These are phyloP conservation scores for Sugiyamaella neomexicana DNA, from an alignment of 1,139 yeast species.

Conservation along the genomic window DNA sequence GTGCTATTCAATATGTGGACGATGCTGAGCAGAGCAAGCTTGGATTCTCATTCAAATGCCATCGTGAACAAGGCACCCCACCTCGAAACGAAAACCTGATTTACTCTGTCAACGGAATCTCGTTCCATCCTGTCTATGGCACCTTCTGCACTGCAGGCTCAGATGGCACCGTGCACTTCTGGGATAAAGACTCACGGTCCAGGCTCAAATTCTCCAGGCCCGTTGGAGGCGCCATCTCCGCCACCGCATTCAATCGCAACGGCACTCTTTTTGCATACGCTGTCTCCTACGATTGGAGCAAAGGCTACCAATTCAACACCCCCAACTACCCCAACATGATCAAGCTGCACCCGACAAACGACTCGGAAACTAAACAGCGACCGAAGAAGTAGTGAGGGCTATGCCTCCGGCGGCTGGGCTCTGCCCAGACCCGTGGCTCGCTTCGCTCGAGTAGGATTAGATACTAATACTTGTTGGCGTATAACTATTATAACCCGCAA, in stretches of 20 bases:
- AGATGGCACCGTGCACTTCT: constrained; percentile 90
- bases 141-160: constrained; percentile 94
- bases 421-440: too few relatives aligned
- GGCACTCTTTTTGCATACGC: constrained; percentile 93
- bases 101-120: constrained; percentile 76
- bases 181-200: constrained; percentile 95
- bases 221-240: constrained; percentile 71
- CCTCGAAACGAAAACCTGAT: constrained; percentile 52
- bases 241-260: constrained; percentile 75
- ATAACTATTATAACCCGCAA: not conserved
- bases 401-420: too few relatives aligned
- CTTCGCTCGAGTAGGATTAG: too few relatives aligned
- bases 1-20: constrained; percentile 93
- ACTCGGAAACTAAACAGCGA: constrained; percentile 16
- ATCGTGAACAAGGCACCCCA: constrained; percentile 57
- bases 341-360: constrained; percentile 56
- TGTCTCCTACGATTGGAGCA: constrained; percentile 91
- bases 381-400: constrained; percentile 7
- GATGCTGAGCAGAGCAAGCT: constrained; percentile 63
- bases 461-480: too few relatives aligned
- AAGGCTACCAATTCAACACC: constrained; percentile 74
- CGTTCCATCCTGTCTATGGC: constrained; percentile 87
- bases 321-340: constrained; percentile 74
- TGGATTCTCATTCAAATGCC: constrained; percentile 94
- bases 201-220: constrained; percentile 79